Conservation (phyloP, 495 filamentous ascomycete species). For the Platismatia glauca region DNA sequence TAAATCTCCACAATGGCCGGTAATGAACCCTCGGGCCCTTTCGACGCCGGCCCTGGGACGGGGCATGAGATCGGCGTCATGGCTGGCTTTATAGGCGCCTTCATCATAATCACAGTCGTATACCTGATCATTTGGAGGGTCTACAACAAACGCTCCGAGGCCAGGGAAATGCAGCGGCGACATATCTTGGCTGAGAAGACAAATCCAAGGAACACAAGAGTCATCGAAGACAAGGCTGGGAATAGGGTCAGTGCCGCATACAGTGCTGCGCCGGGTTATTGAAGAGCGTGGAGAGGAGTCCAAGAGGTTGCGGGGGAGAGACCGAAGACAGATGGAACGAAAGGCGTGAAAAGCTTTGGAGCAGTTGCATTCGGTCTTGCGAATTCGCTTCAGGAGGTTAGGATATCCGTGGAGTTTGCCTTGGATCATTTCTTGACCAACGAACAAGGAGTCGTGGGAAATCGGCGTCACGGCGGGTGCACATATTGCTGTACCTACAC, state of each 20-base stretch:
- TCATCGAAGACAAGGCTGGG: conserved; percentile 3
- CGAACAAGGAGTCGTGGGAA: not conserved
- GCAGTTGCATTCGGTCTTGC: not conserved
- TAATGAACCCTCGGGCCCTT: conserved; percentile 5
- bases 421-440: not conserved
- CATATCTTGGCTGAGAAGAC: conserved; percentile 18
- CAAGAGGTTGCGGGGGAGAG: too few species aligned
- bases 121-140: conserved; percentile 33
- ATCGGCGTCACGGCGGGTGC: not conserved
- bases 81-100: conserved; percentile 35
- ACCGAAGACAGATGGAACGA: not conserved
- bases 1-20: not conserved
- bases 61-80: conserved; percentile 38
- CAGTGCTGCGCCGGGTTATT: conserved; percentile 25
- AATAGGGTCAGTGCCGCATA: conserved; percentile 26
- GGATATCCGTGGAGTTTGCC: not conserved
- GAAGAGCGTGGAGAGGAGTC: not conserved
- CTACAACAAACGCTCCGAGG: conserved; percentile 12
- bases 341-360: not conserved
- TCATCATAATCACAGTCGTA: conserved; percentile 31
- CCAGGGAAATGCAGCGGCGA: conserved; percentile 14
- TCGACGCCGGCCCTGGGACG: conserved; percentile 15
- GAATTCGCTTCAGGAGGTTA: not conserved
- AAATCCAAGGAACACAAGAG: not conserved
- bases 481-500: not conserved